Conservation (phyloP, 306 rosid species). For the Urtica urens region DNA sequence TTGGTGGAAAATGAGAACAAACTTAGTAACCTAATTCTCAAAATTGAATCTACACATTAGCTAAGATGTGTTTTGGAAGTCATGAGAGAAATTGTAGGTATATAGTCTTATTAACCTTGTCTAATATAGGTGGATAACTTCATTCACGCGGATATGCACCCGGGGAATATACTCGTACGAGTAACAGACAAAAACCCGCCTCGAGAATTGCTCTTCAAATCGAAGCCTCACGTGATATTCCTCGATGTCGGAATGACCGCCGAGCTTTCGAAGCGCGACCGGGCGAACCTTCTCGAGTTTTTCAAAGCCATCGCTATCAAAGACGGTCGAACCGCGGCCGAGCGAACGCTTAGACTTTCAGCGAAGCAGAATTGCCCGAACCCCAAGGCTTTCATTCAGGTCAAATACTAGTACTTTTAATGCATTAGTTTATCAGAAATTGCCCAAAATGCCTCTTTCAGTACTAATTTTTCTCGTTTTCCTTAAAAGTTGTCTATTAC, state of each 20-base stretch:
- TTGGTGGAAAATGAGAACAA: too few relatives aligned
- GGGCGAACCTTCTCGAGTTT: conserved; percentile 37
- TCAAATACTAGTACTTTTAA: conserved; percentile 20
- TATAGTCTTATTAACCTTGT: conserved; percentile 7
- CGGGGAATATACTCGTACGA: conserved; percentile 83
- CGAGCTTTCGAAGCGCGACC: conserved; percentile 54
- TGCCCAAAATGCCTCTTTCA: too few relatives aligned
- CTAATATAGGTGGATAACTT: conserved; percentile 58
- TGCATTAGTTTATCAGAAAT: too few relatives aligned
- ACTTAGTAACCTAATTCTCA: neutral
- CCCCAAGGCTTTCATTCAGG: conserved; percentile 65
- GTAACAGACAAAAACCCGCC: conserved; percentile 23
- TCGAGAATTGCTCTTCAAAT: conserved; percentile 32
- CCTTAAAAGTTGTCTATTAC: too few relatives aligned
- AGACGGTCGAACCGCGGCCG: conserved; percentile 63
- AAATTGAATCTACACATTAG: too few relatives aligned
- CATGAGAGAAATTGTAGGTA: neutral
- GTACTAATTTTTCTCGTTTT: too few relatives aligned
- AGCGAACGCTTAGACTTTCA: conserved; percentile 63
- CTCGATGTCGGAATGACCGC: conserved; percentile 84
- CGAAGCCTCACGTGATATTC: conserved; percentile 73
- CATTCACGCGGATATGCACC: conserved; percentile 86
- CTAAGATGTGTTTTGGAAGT: neutral
- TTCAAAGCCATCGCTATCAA: conserved; percentile 65
- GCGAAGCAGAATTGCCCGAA: conserved; percentile 59